Evolutionary conservation across 305 asterid species (phyloP).

Genomic region (Coffea humblotiana): DNA sequence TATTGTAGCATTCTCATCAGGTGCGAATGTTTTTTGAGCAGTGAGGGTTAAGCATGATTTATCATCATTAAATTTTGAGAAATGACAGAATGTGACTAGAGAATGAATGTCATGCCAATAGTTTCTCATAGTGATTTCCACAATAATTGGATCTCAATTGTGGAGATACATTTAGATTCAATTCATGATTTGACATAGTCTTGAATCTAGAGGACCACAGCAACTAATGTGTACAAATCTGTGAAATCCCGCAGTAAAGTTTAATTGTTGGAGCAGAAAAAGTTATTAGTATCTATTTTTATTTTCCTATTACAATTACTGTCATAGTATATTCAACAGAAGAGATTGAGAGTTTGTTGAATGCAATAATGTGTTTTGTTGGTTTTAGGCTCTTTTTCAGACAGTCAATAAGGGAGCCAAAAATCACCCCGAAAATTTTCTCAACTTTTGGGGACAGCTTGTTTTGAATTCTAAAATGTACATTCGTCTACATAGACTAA

Average conservation of each 20-base stretch:
- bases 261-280: not conserved
- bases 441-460: not conserved
- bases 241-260: not conserved
- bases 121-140: constrained; percentile 4
- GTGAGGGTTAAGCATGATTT: not conserved
- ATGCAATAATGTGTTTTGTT: not conserved
- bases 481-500: not conserved
- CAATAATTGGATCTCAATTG: not conserved
- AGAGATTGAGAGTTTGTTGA: not conserved
- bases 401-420: not conserved
- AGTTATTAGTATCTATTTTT: not conserved
- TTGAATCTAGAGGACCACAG: constrained; percentile 8
- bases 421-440: not conserved
- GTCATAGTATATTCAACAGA: not conserved
- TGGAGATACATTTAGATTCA: constrained; percentile 14
- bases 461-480: not conserved
- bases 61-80: constrained; percentile 15
- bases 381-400: constrained; percentile 4
- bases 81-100: constrained; percentile 18
- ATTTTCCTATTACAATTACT: not conserved
- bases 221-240: not conserved
- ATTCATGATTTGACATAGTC: constrained; percentile 12
- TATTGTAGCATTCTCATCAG: not conserved
- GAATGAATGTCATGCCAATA: constrained; percentile 24
- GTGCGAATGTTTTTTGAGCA: constrained; percentile 6